Conservation (phyloP, 2,329 filamentous ascomycete species). For the Pleoardoris graminearum region DNA sequence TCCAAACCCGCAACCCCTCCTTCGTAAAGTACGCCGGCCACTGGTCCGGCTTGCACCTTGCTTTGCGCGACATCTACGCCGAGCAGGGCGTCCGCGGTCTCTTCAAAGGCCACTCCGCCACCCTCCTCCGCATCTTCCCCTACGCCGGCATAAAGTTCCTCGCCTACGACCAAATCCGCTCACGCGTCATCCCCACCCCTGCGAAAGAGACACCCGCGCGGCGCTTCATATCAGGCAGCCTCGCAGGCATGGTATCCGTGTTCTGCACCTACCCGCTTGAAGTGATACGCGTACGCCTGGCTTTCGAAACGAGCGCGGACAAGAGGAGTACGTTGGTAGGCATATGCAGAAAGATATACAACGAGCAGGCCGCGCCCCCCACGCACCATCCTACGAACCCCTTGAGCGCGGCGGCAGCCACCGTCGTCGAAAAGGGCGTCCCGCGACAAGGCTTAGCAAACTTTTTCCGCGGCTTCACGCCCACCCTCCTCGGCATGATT, state of each 20-base stretch:
- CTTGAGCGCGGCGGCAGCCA: constrained; percentile 46
- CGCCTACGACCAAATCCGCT: constrained; percentile 93
- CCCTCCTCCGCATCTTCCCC: constrained; percentile 90
- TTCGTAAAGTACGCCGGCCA: constrained; percentile 91
- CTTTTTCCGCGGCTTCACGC: constrained; percentile 92
- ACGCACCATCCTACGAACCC: constrained; percentile 40
- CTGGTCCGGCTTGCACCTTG: constrained; percentile 80
- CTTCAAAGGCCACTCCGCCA: constrained; percentile 93
- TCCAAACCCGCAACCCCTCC: constrained; percentile 91
- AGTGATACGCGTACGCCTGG: constrained; percentile 86
- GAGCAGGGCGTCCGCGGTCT: constrained; percentile 75
- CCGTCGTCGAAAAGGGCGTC: constrained; percentile 56
- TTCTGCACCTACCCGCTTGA: constrained; percentile 97
- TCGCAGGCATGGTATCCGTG: constrained; percentile 85
- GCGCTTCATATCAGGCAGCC: constrained; percentile 71
- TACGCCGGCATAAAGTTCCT: constrained; percentile 98
- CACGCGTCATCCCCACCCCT: constrained; percentile 70
- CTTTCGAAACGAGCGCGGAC: constrained; percentile 86
- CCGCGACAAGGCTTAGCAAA: constrained; percentile 75
- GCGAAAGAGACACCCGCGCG: constrained; percentile 79
- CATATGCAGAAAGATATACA: constrained; percentile 86
- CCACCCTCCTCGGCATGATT: constrained; percentile 91
- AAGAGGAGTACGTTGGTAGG: constrained; percentile 69
- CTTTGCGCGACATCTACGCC: constrained; percentile 80
- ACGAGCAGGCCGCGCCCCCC: constrained; percentile 61